Percentiles rank a stretch among this genome's conserved stretches.
These are phyloP conservation scores for Aureobasidium sp. DNA, from an alignment of 2,329 filamentous ascomycete species.

Conservation along the genomic window DNA sequence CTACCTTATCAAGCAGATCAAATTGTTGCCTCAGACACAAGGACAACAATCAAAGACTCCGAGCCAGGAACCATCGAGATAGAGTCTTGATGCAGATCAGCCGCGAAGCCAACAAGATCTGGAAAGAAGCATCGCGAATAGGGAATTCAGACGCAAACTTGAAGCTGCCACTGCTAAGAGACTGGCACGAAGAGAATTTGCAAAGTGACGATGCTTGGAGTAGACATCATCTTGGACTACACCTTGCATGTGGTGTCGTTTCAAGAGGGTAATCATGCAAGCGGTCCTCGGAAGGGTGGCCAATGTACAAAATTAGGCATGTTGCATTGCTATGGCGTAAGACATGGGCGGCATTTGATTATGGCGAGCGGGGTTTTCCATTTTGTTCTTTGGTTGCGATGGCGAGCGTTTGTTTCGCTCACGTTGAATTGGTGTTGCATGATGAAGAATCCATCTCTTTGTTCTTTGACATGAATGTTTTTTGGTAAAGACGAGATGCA, in stretches of 20 bases:
- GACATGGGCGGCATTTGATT: not conserved
- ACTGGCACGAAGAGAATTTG: slow-evolving; percentile 1
- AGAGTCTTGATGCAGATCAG: slow-evolving; percentile 5
- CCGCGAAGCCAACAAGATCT: not conserved
- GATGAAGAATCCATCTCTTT: too few species aligned
- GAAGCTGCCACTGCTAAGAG: slow-evolving; percentile 13
- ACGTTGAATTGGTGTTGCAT: not conserved
- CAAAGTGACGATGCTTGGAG: not conserved
- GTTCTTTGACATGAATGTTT: too few species aligned
- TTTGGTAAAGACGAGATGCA: too few species aligned
- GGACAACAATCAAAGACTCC: not conserved
- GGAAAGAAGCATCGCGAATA: slow-evolving; percentile 2
- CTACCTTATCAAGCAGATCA: slow-evolving; percentile 91
- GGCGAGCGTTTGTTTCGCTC: not conserved
- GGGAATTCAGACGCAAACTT: slow-evolving; percentile 13
- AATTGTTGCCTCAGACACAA: slow-evolving; percentile 24
- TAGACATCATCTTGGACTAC: too few species aligned
- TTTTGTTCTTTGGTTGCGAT: not conserved
- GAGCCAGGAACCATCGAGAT: slow-evolving; percentile 13
- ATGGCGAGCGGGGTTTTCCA: not conserved
- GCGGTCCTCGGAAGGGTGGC: too few species aligned
- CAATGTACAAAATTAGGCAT: not conserved
- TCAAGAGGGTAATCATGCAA: too few species aligned
- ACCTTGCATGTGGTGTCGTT: too few species aligned
- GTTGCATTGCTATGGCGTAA: slow-evolving; percentile 8